Base-by-base conservation (phyloP, 129 eudicot genomes). In the Chrysanthemum seticuspe region DNA sequence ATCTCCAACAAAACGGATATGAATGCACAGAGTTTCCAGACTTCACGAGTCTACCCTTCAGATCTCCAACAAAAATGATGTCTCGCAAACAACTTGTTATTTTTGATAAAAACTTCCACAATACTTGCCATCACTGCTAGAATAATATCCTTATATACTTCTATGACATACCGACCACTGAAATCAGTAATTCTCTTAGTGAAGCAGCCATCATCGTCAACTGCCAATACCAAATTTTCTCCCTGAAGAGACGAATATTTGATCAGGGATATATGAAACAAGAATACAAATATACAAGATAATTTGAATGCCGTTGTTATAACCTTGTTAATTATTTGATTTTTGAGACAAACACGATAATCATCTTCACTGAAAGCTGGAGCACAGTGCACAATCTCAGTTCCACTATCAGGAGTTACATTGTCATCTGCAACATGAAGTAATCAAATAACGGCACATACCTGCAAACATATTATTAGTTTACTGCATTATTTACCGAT, bases 281-380 rank as follows among this genome's bases (percentile, higher is more conserved):
- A 52, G n/a, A 29, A 62, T 25, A 15, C 16, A 14, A 18, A 36
- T 25, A 48, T 27, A 73, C 8, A 11, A 31, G 27, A 40, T 7
- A 36, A 36, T 36, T 44, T 19, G 13, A n/a, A 56, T 14, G 25
- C 0, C 2, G 34, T 70, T 13, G 14, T 27, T 27, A 7, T 49
- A 57, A 85, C 90, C 90, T 85, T 83, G 56, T 64, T 82, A n/a
- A 90, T 90, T 74, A 90, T 83, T 62, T 86, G 68, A 81, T 90
- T 74, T 63, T 81, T 85, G 12, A 85, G 34, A 80, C 96, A 87
- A 77, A 90, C 96, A 51, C 96, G 96, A 75, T 90, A 87, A 79
- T 90, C 96, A 47, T 90, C 96, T 81, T 90, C 94, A 59, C 96
- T 94, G 76, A 90, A 90, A 31, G 96, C 96, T 44, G 96, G 96